Conservation (phyloP, 306 rosid species). For the Rosa rugosa region DNA sequence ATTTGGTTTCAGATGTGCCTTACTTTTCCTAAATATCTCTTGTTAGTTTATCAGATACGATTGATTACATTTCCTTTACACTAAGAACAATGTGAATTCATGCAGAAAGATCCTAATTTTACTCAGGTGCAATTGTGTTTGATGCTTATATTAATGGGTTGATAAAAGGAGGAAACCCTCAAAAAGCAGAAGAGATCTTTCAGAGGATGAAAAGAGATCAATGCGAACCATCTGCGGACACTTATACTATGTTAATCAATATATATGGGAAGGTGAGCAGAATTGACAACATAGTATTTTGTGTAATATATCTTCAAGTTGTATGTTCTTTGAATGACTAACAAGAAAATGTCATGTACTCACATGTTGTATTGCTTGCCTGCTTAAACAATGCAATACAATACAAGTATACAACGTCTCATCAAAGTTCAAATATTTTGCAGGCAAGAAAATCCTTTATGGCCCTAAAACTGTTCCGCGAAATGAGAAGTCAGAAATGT, state of each 20-base stretch:
- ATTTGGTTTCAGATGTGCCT: not conserved
- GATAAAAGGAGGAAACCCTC: slow-evolving; percentile 62
- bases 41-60: not conserved
- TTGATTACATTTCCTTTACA: slow-evolving; percentile 1
- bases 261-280: slow-evolving; percentile 76
- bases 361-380: not conserved
- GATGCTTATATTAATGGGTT: slow-evolving; percentile 86
- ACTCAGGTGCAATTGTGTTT: slow-evolving; percentile 72
- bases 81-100: slow-evolving; percentile 15
- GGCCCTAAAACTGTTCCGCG: slow-evolving; percentile 71
- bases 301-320: not conserved
- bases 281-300: not conserved
- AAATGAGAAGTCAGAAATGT: slow-evolving; percentile 65
- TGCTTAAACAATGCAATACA: not conserved
- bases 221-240: slow-evolving; percentile 66
- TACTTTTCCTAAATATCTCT: not conserved
- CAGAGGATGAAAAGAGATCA: slow-evolving; percentile 78
- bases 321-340: not conserved
- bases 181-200: slow-evolving; percentile 77
- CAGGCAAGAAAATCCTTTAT: slow-evolving; percentile 76
- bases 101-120: slow-evolving; percentile 14
- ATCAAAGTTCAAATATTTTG: slow-evolving; percentile 28
- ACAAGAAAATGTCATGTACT: not conserved
- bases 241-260: slow-evolving; percentile 80
- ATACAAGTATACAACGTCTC: not conserved